Evolutionary conservation across 495 filamentous ascomycete genomes (phyloP).

Genomic region (Xylaria flabelliformis): DNA sequence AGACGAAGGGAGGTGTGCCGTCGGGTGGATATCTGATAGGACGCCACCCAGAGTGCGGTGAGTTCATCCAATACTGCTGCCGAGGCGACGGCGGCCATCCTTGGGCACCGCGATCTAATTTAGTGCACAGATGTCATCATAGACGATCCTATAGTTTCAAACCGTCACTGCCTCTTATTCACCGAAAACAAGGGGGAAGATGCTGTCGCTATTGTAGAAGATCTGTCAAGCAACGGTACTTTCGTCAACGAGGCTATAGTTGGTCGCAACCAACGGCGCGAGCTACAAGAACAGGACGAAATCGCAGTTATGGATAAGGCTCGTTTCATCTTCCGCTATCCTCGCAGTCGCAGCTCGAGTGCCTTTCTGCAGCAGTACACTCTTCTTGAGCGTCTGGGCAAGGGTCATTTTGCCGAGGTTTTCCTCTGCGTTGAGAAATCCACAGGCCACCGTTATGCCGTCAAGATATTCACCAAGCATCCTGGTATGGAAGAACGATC

Average conservation of each 20-base stretch:
- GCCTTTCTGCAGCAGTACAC: conserved; percentile 87
- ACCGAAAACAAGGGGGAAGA: conserved; percentile 84
- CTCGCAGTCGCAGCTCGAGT: conserved; percentile 73
- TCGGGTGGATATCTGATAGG: conserved; percentile 92
- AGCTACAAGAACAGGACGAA: conserved; percentile 87
- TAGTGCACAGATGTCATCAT: conserved; percentile 73
- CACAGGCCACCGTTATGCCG: conserved; percentile 83
- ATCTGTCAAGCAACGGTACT: conserved; percentile 95
- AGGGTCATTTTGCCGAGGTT: conserved; percentile 96
- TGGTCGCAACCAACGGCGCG: conserved; percentile 87
- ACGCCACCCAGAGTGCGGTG: conserved; percentile 93
- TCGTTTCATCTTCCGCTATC: conserved; percentile 89
- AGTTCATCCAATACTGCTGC: conserved; percentile 38
- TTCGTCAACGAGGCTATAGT: conserved; percentile 92
- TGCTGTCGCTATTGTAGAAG: conserved; percentile 81
- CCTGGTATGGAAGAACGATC: conserved; percentile 78
- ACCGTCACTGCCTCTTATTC: conserved; percentile 91
- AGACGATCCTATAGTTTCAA: conserved; percentile 85
- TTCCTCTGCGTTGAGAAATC: conserved; percentile 87
- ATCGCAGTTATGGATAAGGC: conserved; percentile 82
- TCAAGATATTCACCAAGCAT: conserved; percentile 91
- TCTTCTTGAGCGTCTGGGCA: conserved; percentile 84
- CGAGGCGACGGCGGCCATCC: background rate
- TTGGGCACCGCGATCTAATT: conserved; percentile 29
- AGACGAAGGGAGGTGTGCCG: conserved; percentile 60